Percentiles rank a stretch among this genome's conserved stretches.
phyloP scores from a whole-genome alignment of 371 early-diverging fungal genomes.

The Rhizopus stolonifer region DNA sequence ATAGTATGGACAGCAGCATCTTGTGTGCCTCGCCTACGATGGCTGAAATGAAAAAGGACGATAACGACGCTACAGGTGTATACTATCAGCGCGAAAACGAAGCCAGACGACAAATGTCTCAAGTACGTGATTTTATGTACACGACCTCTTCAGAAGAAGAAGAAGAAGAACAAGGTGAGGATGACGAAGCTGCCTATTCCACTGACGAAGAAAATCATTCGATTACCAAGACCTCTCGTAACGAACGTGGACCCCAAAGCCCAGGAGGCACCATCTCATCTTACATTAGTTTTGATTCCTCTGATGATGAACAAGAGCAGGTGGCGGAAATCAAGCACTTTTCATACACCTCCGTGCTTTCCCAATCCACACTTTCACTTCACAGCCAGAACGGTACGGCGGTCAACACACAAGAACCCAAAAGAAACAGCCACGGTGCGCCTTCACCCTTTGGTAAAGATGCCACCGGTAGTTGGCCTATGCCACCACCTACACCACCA shows the following conservation, averaged over 20 bases:
- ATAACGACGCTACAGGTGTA: not conserved
- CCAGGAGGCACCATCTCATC: slow-evolving; percentile 17
- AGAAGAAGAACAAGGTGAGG: slow-evolving; percentile 8
- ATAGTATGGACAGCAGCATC: slow-evolving; percentile 13
- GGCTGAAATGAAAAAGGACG: not conserved
- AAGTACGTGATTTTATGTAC: slow-evolving; percentile 19
- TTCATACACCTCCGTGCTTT: slow-evolving; percentile 23
- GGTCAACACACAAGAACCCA: not conserved
- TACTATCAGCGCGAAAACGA: slow-evolving; percentile 12
- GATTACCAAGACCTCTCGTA: not conserved
- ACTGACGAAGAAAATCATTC: slow-evolving; percentile 13
- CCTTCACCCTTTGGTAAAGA: not conserved
- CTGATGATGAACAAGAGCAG: slow-evolving; percentile 19
- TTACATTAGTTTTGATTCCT: slow-evolving; percentile 17
- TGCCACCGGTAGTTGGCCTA: slow-evolving; percentile 20
- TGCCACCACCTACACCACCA: slow-evolving; percentile 36
- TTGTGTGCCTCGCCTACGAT: not conserved
- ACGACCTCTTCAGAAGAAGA: slow-evolving; percentile 16
- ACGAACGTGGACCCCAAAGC: slow-evolving; percentile 9
- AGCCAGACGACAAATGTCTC: slow-evolving; percentile 14
- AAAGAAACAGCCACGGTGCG: slow-evolving; percentile 1
- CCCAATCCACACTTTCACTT: slow-evolving; percentile 15
- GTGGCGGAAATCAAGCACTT: slow-evolving; percentile 24
- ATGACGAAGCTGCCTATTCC: slow-evolving; percentile 12
- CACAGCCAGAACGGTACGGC: not conserved